phyloP scores from a whole-genome alignment of 2,329 filamentous ascomycete genomes.

The Conoideocrella luteorostrata region DNA sequence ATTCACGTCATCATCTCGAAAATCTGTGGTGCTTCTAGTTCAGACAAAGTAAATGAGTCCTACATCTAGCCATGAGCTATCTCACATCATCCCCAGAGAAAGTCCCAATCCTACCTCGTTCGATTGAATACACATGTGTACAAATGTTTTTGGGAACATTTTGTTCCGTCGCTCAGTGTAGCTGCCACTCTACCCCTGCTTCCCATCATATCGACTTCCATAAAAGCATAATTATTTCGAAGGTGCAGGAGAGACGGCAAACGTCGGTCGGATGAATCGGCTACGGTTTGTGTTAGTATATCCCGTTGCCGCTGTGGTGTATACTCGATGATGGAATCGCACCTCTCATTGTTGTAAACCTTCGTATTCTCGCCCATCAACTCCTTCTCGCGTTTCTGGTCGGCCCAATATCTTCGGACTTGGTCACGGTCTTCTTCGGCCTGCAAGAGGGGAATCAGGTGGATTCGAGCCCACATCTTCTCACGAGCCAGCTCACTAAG shows the following conservation, averaged over 20 bases:
- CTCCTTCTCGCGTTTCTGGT: conserved; percentile 85
- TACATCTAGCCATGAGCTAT: too few relatives aligned
- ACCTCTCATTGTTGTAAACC: conserved; percentile 87
- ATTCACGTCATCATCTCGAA: too few relatives aligned
- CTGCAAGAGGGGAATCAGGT: conserved; percentile 88
- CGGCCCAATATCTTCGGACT: conserved; percentile 78
- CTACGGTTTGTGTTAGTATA: background rate
- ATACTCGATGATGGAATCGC: conserved; percentile 26
- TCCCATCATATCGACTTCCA: background rate
- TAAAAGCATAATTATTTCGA: conserved; percentile 57
- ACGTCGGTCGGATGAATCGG: conserved; percentile 78
- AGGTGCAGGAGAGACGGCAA: conserved; percentile 61
- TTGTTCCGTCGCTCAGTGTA: background rate
- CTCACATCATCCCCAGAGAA: too few relatives aligned
- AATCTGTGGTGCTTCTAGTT: too few relatives aligned
- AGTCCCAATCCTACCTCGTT: background rate
- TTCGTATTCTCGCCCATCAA: conserved; percentile 76
- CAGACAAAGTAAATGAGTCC: too few relatives aligned
- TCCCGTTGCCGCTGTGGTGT: background rate
- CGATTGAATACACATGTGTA: conserved; percentile 1
- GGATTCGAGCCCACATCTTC: conserved; percentile 97
- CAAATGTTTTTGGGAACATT: background rate
- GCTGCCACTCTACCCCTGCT: background rate
- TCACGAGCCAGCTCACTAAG: conserved; percentile 91
- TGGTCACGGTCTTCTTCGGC: conserved; percentile 96